Base-by-base conservation (phyloP, 768 basidiomycete genomes). In the Gautieria morchelliformis region DNA sequence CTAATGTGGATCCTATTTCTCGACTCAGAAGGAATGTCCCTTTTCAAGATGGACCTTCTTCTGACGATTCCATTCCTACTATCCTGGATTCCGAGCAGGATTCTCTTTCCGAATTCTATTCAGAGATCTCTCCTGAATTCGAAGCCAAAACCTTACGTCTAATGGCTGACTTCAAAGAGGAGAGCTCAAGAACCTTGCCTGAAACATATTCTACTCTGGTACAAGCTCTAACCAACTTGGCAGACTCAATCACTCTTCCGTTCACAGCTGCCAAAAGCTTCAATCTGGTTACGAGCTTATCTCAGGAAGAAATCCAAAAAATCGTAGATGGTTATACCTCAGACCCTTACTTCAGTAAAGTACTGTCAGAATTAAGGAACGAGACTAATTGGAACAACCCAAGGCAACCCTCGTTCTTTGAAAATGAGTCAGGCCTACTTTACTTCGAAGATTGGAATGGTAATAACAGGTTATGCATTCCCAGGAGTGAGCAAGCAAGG, bases 321-420 rank as follows among this genome's bases (percentile, higher is more conserved):
- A 22, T 54, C 42, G 15, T n/a, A 9, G 24, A 40, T 10, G 15
- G 20, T 4, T 54, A 54, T 22, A 5, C 11, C 14, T 4, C 19
- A 3, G 53, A 54, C 22, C n/a, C 32, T 5, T 22, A 42, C 24
- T 40, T 54, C n/a, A 9, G 35, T 15, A 44, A 22, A 41, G 20
- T 54, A 2, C 4, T 6, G 17, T 3, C 39, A 5, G 53, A 17
- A 40, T 17, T 54, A 1, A 19, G 40, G 5, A 14, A 5, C 2
- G 53, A 44, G 24, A 19, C 39, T 5, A 22, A 54, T 44, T 54
- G 53, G 53, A 22, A 20, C 39, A 63, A 58, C 24, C 58, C 55
- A 11, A 4, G 8, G 3, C 58, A 27, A 74, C 50, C 74, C 74
- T 59, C 61, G 70, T 0, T 35, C 62, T 0, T 75, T 68, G 59